Percentiles rank a stretch among this genome's conserved stretches.
These are phyloP conservation scores for Xylariales sp. DNA, from an alignment of 2,329 filamentous ascomycete species.

Conservation along the genomic window DNA sequence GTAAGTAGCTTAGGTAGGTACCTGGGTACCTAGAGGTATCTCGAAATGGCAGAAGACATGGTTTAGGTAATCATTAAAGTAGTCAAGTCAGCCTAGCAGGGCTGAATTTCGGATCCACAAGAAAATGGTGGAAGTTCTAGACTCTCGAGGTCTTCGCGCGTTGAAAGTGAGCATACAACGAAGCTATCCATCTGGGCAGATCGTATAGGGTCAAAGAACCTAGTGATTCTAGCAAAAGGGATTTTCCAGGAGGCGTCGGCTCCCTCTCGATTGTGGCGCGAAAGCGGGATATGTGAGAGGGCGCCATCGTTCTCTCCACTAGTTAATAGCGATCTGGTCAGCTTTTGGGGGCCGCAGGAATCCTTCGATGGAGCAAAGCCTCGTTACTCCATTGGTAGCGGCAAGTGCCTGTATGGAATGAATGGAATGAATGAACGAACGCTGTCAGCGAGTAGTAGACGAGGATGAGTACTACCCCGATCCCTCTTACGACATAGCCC, in stretches of 20 bases:
- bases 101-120: slow-evolving; percentile 36
- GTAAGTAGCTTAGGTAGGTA: no score
- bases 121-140: slow-evolving; percentile 17
- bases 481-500: slow-evolving; percentile 4
- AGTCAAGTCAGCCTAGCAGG: slow-evolving; percentile 33
- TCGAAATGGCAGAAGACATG: slow-evolving; percentile 2
- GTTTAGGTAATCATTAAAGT: slow-evolving; percentile 28
- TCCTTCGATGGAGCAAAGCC: slow-evolving; percentile 36
- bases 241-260: slow-evolving; percentile 21
- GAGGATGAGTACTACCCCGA: neutral
- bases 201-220: neutral
- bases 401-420: slow-evolving; percentile 1
- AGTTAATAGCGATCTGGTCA: slow-evolving; percentile 32
- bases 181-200: slow-evolving; percentile 5
- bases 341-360: slow-evolving; percentile 34
- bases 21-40: neutral
- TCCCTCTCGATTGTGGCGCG: slow-evolving; percentile 35
- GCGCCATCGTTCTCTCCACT: slow-evolving; percentile 5
- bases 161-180: slow-evolving; percentile 8
- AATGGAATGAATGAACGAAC: neutral
- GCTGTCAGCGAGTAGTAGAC: slow-evolving; percentile 6
- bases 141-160: slow-evolving; percentile 11
- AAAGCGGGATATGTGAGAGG: slow-evolving; percentile 10
- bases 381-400: slow-evolving; percentile 26
- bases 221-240: slow-evolving; percentile 5